These are phyloP conservation scores for Podospora australis DNA, from an alignment of 495 filamentous ascomycete genomes.

Conservation along the genomic window DNA sequence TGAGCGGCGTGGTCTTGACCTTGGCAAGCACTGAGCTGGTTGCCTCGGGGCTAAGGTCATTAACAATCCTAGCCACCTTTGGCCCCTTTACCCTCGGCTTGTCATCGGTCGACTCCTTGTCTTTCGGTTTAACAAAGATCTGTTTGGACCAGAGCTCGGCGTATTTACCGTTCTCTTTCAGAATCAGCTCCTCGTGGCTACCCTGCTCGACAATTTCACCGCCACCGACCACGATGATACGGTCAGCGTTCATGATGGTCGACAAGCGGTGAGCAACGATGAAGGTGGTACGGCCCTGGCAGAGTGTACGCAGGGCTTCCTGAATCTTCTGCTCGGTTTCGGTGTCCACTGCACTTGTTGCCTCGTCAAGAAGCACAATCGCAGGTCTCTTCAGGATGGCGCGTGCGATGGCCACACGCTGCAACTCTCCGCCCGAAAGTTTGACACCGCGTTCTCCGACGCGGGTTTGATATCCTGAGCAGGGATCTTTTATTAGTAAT, in stretches of 20 bases:
- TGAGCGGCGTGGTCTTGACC: slow-evolving; percentile 20
- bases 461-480: slow-evolving; percentile 51
- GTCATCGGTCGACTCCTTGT: slow-evolving; percentile 26
- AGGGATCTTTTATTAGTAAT: slow-evolving; percentile 10
- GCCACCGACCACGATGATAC: slow-evolving; percentile 59
- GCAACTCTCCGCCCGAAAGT: slow-evolving; percentile 68
- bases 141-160: slow-evolving; percentile 58
- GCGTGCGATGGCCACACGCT: slow-evolving; percentile 72
- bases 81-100: slow-evolving; percentile 17
- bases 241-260: slow-evolving; percentile 64
- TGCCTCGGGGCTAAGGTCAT: slow-evolving; percentile 32
- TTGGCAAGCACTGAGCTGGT: slow-evolving; percentile 32
- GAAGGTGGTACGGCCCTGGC: slow-evolving; percentile 54
- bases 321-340: slow-evolving; percentile 72
- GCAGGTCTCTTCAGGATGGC: slow-evolving; percentile 48
- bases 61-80: slow-evolving; percentile 32
- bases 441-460: slow-evolving; percentile 61
- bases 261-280: slow-evolving; percentile 64
- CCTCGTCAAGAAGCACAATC: slow-evolving; percentile 52
- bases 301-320: slow-evolving; percentile 52
- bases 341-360: slow-evolving; percentile 53
- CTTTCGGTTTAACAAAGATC: slow-evolving; percentile 45
- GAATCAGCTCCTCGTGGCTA: slow-evolving; percentile 55
- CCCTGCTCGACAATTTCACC: slow-evolving; percentile 61
- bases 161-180: slow-evolving; percentile 49